Evolutionary conservation across 495 filamentous ascomycete species (phyloP).

Genomic region (Penicillium odoratum): DNA sequence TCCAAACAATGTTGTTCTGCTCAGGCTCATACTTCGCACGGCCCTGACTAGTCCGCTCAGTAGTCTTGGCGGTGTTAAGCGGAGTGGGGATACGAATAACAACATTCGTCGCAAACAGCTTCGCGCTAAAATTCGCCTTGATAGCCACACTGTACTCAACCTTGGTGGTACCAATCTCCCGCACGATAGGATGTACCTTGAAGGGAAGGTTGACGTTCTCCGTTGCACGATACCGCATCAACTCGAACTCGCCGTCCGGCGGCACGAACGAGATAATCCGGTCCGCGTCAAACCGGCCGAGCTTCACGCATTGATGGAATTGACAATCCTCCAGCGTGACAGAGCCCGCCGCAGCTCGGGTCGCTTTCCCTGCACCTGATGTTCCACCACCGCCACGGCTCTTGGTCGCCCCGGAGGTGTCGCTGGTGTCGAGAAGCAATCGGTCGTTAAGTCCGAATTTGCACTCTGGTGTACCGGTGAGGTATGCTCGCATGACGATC

Average conservation of each 20-base stretch:
- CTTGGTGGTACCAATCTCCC: slow-evolving; percentile 94
- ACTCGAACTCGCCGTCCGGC: slow-evolving; percentile 97
- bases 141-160: slow-evolving; percentile 99
- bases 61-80: slow-evolving; percentile 92
- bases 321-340: slow-evolving; percentile 98
- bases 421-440: slow-evolving; percentile 77
- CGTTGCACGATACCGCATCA: slow-evolving; percentile 99
- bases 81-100: slow-evolving; percentile 93
- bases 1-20: slow-evolving; percentile 98
- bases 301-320: slow-evolving; percentile 98
- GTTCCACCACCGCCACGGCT: slow-evolving; percentile 41
- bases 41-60: slow-evolving; percentile 90
- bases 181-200: slow-evolving; percentile 98
- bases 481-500: slow-evolving; percentile 98
- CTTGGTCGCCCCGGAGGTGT: slow-evolving; percentile 47
- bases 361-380: slow-evolving; percentile 65
- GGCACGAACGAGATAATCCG: slow-evolving; percentile 97
- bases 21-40: slow-evolving; percentile 98
- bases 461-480: slow-evolving; percentile 95
- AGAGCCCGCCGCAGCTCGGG: slow-evolving; percentile 90
- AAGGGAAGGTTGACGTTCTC: slow-evolving; percentile 99
- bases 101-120: slow-evolving; percentile 98
- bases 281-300: slow-evolving; percentile 95
- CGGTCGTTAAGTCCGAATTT: slow-evolving; percentile 99
- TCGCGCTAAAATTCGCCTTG: slow-evolving; percentile 92